phyloP scores from a whole-genome alignment of 345 rosid species.

The Hypericum perforatum region DNA sequence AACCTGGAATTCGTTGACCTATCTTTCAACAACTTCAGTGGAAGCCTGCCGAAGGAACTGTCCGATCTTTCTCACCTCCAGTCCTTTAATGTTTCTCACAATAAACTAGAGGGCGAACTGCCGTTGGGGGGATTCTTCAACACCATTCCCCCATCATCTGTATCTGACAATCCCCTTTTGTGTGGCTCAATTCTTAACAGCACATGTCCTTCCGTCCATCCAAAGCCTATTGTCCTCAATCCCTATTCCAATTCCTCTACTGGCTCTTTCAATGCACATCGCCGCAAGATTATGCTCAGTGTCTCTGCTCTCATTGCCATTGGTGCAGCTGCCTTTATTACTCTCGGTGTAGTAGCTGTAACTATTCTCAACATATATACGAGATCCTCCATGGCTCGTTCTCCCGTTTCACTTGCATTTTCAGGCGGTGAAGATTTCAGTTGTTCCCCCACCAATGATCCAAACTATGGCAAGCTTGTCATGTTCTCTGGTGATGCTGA shows the following conservation, averaged over 20 bases:
- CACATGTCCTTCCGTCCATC: too few species aligned
- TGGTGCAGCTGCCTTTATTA: too few species aligned
- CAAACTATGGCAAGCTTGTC: conserved; percentile 95
- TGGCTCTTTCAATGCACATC: conserved; percentile 13
- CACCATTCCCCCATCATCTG: too few species aligned
- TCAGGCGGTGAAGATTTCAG: conserved; percentile 82
- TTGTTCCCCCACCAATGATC: conserved; percentile 70
- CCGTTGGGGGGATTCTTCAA: too few species aligned
- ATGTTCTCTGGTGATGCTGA: conserved; percentile 96
- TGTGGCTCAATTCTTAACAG: too few species aligned
- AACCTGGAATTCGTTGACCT: conserved; percentile 20
- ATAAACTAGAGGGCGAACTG: too few species aligned
- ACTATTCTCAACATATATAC: conserved; percentile 82
- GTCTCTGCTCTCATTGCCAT: conserved; percentile 78
- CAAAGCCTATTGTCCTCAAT: too few species aligned
- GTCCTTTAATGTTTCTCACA: too few species aligned
- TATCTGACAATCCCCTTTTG: too few species aligned
- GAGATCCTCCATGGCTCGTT: conserved; percentile 46
- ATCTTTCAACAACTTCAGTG: conserved; percentile 19
- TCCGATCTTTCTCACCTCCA: too few species aligned
- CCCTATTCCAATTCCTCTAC: too few species aligned
- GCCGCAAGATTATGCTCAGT: conserved; percentile 35
- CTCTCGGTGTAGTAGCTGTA: conserved; percentile 87
- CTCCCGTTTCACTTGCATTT: conserved; percentile 58
- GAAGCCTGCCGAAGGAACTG: too few species aligned